Conservation (phyloP, 345 rosid genomes). For the Boechera stricta region DNA sequence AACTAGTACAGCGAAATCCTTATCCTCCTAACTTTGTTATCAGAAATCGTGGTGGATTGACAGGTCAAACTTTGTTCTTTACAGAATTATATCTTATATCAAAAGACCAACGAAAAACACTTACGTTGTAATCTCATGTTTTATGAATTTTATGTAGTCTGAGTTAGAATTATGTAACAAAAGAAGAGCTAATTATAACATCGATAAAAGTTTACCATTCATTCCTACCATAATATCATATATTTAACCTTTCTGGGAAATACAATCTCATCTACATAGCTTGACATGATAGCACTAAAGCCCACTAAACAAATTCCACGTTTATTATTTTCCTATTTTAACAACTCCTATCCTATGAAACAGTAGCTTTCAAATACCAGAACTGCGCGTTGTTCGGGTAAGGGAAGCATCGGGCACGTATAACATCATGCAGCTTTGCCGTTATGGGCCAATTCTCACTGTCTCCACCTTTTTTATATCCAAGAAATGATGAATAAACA, state of each 20-base stretch:
- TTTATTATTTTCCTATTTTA: too few relatives aligned
- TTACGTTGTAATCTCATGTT: conserved; percentile 19
- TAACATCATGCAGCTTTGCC: too few relatives aligned
- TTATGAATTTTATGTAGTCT: neutral
- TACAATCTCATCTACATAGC: too few relatives aligned
- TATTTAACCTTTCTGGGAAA: too few relatives aligned
- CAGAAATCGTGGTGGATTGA: conserved; percentile 43
- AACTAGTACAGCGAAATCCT: conserved; percentile 20
- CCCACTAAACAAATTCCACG: too few relatives aligned
- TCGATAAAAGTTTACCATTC: neutral
- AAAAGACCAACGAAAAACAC: conserved; percentile 10
- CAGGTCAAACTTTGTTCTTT: conserved; percentile 43
- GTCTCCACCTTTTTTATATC: too few relatives aligned
- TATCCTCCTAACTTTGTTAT: conserved; percentile 32
- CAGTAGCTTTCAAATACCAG: neutral
- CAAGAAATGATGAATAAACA: too few relatives aligned
- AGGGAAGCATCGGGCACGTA: neutral
- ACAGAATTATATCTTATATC: conserved; percentile 1
- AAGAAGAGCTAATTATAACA: neutral
- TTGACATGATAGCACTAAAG: too few relatives aligned
- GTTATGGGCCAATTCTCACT: too few relatives aligned
- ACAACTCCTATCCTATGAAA: too few relatives aligned
- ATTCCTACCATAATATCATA: neutral
- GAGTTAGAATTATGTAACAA: neutral
- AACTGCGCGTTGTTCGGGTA: neutral